These are phyloP conservation scores for Pseudogymnoascus sp. DNA, from an alignment of 2,329 filamentous ascomycete genomes.

Conservation along the genomic window DNA sequence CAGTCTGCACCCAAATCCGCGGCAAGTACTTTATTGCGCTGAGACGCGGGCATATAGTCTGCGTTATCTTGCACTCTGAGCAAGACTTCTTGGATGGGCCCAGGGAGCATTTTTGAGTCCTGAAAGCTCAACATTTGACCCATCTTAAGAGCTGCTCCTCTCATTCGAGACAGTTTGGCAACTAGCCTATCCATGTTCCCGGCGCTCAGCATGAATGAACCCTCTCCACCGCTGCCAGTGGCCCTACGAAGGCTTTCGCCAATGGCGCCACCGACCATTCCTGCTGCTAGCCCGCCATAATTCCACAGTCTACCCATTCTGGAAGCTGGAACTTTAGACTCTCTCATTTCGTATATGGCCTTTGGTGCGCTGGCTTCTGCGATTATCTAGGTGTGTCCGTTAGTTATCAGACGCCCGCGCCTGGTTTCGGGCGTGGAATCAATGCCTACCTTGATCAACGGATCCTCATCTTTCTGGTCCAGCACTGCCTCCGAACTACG, in stretches of 20 bases:
- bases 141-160: conserved; percentile 90
- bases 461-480: background rate
- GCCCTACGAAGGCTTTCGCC: conserved; percentile 75
- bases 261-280: conserved; percentile 89
- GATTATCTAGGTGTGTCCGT: conserved; percentile 29
- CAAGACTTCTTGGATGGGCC: conserved; percentile 77
- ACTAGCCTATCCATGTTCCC: conserved; percentile 91
- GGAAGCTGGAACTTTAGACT: conserved; percentile 84
- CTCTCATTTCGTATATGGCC: conserved; percentile 60
- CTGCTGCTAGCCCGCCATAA: conserved; percentile 84
- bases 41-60: conserved; percentile 95
- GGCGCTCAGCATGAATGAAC: conserved; percentile 79
- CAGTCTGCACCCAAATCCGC: conserved; percentile 75
- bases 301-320: conserved; percentile 87
- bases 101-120: conserved; percentile 89
- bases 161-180: conserved; percentile 87
- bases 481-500: background rate
- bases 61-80: conserved; percentile 93
- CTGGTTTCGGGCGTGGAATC: background rate
- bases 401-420: conserved; percentile 22
- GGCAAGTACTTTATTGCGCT: conserved; percentile 75
- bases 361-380: conserved; percentile 19
- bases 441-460: background rate
- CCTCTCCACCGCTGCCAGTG: conserved; percentile 57
- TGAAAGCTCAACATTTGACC: conserved; percentile 99